phyloP scores from a whole-genome alignment of 2,329 filamentous ascomycete genomes.

The Helotiales sp. region DNA sequence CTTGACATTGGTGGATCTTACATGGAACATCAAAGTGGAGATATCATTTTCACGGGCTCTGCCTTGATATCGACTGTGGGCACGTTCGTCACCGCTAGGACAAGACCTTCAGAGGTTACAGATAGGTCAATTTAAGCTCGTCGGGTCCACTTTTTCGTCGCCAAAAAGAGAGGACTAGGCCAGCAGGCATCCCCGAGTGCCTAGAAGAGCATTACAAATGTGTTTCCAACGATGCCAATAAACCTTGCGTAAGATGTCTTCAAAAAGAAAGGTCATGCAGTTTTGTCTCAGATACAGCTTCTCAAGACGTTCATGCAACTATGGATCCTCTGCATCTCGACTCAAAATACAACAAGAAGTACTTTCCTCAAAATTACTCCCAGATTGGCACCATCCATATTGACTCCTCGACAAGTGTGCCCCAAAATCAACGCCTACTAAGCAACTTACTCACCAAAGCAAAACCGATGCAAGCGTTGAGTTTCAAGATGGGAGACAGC shows the following conservation, averaged over 20 bases:
- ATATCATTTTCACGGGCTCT: neutral
- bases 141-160: neutral
- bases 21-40: neutral
- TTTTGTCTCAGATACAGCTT: neutral
- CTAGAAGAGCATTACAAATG: neutral
- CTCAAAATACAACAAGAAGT: neutral
- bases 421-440: constrained; percentile 21
- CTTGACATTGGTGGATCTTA: constrained; percentile 13
- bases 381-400: neutral
- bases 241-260: neutral
- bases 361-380: no score
- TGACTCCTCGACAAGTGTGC: neutral
- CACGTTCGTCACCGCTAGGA: neutral
- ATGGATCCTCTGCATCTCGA: neutral
- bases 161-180: neutral
- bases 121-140: neutral
- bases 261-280: neutral
- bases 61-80: neutral
- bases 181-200: neutral
- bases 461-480: constrained; percentile 1
- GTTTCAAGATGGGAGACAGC: constrained; percentile 20
- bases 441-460: neutral
- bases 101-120: neutral
- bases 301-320: neutral
- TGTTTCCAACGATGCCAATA: neutral